A percentile compares a stretch with the other conserved stretches of the same genome.
These are phyloP conservation scores for Petunia secreta DNA, from an alignment of 257 asterid genomes.

Conservation along the genomic window DNA sequence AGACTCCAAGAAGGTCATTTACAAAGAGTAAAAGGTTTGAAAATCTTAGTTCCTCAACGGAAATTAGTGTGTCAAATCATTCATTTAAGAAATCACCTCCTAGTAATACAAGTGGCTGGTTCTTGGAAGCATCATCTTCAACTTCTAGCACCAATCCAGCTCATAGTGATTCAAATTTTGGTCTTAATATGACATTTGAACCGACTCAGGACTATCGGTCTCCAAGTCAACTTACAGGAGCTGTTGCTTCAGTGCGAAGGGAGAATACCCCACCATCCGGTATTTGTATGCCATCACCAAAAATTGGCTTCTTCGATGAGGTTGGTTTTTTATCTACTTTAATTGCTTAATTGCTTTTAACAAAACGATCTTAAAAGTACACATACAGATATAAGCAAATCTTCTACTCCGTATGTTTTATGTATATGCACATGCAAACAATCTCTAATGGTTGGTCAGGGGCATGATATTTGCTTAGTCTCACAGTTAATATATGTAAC, in stretches of 20 bases:
- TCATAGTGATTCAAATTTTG: constrained; percentile 16
- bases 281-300: constrained; percentile 68
- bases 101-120: not conserved
- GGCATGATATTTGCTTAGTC: not conserved
- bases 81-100: constrained; percentile 27
- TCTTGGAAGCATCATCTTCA: not conserved
- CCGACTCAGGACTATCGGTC: not conserved
- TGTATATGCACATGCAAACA: not conserved
- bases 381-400: constrained; percentile 8
- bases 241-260: constrained; percentile 28
- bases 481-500: not conserved
- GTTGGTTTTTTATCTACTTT: constrained; percentile 30
- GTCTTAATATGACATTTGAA: not conserved
- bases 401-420: not conserved
- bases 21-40: constrained; percentile 28
- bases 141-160: constrained; percentile 30
- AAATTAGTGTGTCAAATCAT: not conserved
- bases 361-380: not conserved
- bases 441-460: too few relatives aligned
- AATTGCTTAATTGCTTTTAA: not conserved
- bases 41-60: constrained; percentile 30
- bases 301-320: constrained; percentile 62
- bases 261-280: constrained; percentile 46
- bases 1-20: constrained; percentile 29
- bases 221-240: constrained; percentile 7